Evolutionary conservation across 2,329 filamentous ascomycete genomes (phyloP).

Genomic region (Domatiomyces catenatus): DNA sequence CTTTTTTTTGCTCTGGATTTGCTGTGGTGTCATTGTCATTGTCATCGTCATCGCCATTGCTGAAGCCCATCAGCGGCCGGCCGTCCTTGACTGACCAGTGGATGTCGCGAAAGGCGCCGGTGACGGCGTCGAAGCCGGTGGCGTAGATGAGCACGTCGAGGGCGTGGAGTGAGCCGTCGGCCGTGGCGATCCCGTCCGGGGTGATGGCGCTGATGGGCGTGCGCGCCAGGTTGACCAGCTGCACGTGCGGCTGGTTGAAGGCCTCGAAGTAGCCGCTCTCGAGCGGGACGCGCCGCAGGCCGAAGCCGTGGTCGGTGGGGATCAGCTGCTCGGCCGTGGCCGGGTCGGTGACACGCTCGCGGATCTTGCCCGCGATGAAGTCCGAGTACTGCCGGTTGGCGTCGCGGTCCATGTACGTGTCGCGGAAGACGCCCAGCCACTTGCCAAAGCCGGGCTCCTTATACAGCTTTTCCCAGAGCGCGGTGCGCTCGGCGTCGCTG

Average conservation of each 20-base stretch:
- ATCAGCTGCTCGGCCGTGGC: constrained; percentile 38
- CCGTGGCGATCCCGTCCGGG: constrained; percentile 25
- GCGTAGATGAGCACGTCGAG: constrained; percentile 29
- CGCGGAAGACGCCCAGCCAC: constrained; percentile 39
- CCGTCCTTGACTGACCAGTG: constrained; percentile 29
- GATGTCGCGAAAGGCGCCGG: constrained; percentile 25
- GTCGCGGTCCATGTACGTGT: constrained; percentile 31
- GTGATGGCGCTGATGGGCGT: constrained; percentile 29
- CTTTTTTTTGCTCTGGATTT: background rate
- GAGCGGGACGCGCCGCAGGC: constrained; percentile 34
- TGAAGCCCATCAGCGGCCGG: constrained; percentile 20
- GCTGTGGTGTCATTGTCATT: too few relatives aligned
- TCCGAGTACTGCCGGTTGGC: constrained; percentile 39
- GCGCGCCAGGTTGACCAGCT: constrained; percentile 30
- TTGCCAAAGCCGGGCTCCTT: constrained; percentile 38
- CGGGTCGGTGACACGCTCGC: constrained; percentile 37
- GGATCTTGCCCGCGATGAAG: constrained; percentile 40
- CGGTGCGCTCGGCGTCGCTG: constrained; percentile 21
- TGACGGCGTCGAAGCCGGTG: constrained; percentile 31
- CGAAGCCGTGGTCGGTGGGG: constrained; percentile 39
- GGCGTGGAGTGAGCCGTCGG: constrained; percentile 24
- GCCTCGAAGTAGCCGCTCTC: constrained; percentile 39
- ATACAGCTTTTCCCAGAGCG: constrained; percentile 36
- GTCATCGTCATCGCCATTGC: constrained; percentile 20
- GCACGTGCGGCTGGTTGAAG: constrained; percentile 32